Evolutionary conservation across 129 eudicot species (phyloP).

Genomic region (Heracleum sosnowskyi): DNA sequence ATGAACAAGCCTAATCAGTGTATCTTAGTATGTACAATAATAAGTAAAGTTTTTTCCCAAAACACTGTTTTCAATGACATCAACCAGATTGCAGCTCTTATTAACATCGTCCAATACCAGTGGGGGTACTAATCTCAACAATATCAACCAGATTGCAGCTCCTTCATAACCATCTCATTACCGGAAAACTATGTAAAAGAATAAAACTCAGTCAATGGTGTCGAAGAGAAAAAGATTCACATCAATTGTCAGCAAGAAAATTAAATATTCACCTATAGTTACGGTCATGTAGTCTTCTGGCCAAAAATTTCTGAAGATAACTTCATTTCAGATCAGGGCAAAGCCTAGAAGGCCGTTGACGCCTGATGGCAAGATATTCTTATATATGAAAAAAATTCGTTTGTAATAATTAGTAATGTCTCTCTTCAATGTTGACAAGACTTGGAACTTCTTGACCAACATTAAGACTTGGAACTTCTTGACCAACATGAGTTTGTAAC

Average conservation of each 20-base stretch:
- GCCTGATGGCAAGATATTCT: neutral
- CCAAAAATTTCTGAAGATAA: neutral
- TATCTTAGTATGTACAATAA: neutral
- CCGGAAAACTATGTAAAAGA: neutral
- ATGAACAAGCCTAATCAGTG: neutral
- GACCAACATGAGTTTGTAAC: slow-evolving; percentile 48
- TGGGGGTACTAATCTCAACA: neutral
- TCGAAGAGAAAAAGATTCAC: neutral
- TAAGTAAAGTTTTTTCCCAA: neutral
- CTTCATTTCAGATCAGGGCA: neutral
- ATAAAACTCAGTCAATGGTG: neutral
- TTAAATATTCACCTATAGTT: neutral
- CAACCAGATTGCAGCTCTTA: slow-evolving; percentile 2
- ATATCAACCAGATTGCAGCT: neutral
- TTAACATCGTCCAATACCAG: neutral
- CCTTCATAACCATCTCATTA: neutral
- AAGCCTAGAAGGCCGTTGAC: neutral
- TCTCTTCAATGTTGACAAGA: slow-evolving; percentile 31
- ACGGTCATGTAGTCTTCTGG: slow-evolving; percentile 2
- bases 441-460: slow-evolving; percentile 48
- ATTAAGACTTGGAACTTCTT: slow-evolving; percentile 40
- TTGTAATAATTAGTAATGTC: slow-evolving; percentile 16
- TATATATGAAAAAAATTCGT: neutral
- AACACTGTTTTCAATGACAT: neutral
- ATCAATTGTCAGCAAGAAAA: neutral